Evolutionary conservation across 306 rosid species (phyloP), one percentile per base, ranked within the genome.

Genomic region (Castanopsis chinensis): DNA sequence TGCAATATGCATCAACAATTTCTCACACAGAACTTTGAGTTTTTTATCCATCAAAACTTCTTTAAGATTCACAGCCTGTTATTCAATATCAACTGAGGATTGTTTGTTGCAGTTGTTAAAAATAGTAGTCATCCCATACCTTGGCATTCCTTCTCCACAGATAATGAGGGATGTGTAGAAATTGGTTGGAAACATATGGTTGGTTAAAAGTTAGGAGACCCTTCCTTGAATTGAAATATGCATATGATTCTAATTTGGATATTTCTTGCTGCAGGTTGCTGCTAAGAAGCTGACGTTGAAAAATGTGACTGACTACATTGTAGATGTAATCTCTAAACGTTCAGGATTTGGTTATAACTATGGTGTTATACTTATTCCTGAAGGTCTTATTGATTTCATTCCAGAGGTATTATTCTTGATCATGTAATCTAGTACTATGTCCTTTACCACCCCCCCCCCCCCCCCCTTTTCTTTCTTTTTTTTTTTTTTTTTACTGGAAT

Each of bases 331-430:
- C 80, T 83, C 88, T 80, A 93, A 90, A 86, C 92, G 98, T 83
- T 86, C 92, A 37, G 89, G 86, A 79, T 83, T 69, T 78, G 93
- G 89, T 69, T 93, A 84, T 78, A 96, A 96, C 79, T 96, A 96
- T 43, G 99, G 99, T 83, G 97, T 96, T 82, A 93, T 96, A 83
- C 97, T 96, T 76, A 93, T 96, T 60, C 99, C 99, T 28, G 99
- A 96, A 88, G 99, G 99, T 79, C 86, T 96, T 60, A 96, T 96
- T 89, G 99, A 96, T 85, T 96, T 96, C 89, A 96, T 96, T 86
- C 98, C 99, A 3, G 99, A 96, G 99, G 99, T 96, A 92, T 68
- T 79, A 69, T 81, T 71, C 73, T 68, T 65, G 64, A 70, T 75
- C 75, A 30, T 69, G 20, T 12, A 79, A 55, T 71, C 58, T 79